These are phyloP conservation scores for Pelargonium cotyledonis DNA, from an alignment of 441 rosid genomes.

Conservation along the genomic window DNA sequence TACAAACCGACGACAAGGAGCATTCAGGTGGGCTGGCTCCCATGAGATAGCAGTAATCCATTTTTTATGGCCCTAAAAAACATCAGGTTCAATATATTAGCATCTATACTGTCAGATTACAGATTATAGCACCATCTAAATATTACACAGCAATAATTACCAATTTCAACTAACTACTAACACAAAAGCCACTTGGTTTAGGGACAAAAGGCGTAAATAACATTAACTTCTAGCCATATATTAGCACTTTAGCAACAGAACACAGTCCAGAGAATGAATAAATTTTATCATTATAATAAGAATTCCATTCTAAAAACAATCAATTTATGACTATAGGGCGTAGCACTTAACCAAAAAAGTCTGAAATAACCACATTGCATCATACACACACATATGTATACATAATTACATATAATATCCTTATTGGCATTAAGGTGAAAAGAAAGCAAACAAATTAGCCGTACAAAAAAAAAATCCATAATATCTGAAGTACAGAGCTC, in stretches of 20 bases:
- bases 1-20: conserved; percentile 94
- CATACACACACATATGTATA: neutral
- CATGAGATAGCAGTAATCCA: conserved; percentile 98
- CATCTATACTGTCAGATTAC: neutral
- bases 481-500: neutral
- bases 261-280: neutral
- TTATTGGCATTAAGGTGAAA: too few species aligned
- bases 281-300: neutral
- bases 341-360: neutral
- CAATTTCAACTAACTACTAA: neutral
- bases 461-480: neutral
- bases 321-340: neutral
- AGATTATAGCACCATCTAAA: neutral
- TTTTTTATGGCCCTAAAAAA: conserved; percentile 85
- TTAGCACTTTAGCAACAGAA: neutral
- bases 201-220: neutral
- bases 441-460: neutral
- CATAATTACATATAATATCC: neutral
- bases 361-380: neutral
- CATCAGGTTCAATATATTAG: conserved; percentile 20
- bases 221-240: neutral
- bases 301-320: neutral
- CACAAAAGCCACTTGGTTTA: neutral
- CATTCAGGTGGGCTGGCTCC: conserved; percentile 88
- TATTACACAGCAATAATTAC: neutral